A percentile compares a stretch with the other conserved stretches of the same genome.
phyloP scores from a whole-genome alignment of 805 yeast genomes.

The Ogataea parapolymorpha region DNA sequence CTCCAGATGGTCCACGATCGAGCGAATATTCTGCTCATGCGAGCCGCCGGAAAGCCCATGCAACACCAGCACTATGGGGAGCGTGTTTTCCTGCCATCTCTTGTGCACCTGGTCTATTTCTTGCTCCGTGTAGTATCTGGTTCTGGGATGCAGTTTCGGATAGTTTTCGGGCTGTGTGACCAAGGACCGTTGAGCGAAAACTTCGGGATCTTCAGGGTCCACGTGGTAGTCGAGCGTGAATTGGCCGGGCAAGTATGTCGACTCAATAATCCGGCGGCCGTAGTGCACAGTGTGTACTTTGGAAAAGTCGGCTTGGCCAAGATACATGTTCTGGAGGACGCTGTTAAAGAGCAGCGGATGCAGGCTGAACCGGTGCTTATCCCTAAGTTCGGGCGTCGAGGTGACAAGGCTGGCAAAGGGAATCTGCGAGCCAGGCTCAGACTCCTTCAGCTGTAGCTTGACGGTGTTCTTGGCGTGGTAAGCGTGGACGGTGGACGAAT shows the following conservation, averaged over 20 bases:
- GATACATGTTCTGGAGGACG: slow-evolving; percentile 47
- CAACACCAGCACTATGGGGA: slow-evolving; percentile 58
- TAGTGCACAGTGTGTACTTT: slow-evolving; percentile 41
- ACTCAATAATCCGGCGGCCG: slow-evolving; percentile 43
- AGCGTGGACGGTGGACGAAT: neutral
- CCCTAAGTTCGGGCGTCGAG: slow-evolving; percentile 39
- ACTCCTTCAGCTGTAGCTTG: neutral
- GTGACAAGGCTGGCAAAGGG: slow-evolving; percentile 36
- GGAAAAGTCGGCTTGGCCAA: slow-evolving; percentile 43
- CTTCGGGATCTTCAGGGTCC: slow-evolving; percentile 25
- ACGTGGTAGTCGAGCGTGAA: slow-evolving; percentile 50
- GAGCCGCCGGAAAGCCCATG: slow-evolving; percentile 84
- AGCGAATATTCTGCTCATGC: slow-evolving; percentile 68
- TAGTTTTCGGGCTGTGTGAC: slow-evolving; percentile 48
- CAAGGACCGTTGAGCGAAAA: slow-evolving; percentile 30
- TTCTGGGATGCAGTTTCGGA: slow-evolving; percentile 66
- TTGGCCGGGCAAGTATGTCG: slow-evolving; percentile 34
- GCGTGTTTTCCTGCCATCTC: slow-evolving; percentile 35
- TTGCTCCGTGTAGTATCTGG: slow-evolving; percentile 52
- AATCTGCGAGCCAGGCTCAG: slow-evolving; percentile 10
- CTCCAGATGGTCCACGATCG: slow-evolving; percentile 43
- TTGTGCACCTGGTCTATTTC: slow-evolving; percentile 37
- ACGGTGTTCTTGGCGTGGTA: neutral
- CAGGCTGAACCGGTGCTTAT: slow-evolving; percentile 38
- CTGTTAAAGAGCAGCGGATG: slow-evolving; percentile 49